phyloP scores from a whole-genome alignment of 352 stramenopile genomes.

The Phytophthora tubulina region DNA sequence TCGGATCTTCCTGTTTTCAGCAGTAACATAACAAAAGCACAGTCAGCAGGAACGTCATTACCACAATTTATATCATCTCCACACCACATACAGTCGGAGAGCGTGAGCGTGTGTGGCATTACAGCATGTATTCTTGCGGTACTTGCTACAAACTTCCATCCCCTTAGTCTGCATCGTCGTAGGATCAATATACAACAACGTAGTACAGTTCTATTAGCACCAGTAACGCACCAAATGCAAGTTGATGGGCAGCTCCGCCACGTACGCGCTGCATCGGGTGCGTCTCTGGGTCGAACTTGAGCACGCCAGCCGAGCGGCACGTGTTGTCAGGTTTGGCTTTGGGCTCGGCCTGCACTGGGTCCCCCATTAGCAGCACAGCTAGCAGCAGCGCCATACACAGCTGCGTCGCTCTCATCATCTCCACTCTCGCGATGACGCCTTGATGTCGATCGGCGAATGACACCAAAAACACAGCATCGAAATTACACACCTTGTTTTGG shows the following conservation, averaged over 20 bases:
- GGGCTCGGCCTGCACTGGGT: slow-evolving; percentile 32
- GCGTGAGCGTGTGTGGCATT: slow-evolving; percentile 72
- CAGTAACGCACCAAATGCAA: neutral
- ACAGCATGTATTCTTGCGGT: slow-evolving; percentile 85
- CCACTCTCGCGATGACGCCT: slow-evolving; percentile 14
- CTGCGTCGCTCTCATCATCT: slow-evolving; percentile 30
- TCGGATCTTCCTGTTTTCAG: slow-evolving; percentile 67
- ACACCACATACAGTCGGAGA: slow-evolving; percentile 65
- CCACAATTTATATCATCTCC: slow-evolving; percentile 1
- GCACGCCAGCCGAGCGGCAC: slow-evolving; percentile 67
- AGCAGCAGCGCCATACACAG: slow-evolving; percentile 36
- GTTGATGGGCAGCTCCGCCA: neutral
- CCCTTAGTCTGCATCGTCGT: slow-evolving; percentile 50
- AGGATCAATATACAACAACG: slow-evolving; percentile 10
- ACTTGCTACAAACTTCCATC: slow-evolving; percentile 85
- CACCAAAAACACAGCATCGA: neutral
- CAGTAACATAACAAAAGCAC: slow-evolving; percentile 10
- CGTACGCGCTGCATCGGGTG: slow-evolving; percentile 74
- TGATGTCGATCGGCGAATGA: slow-evolving; percentile 22
- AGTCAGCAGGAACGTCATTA: neutral
- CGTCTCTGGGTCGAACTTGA: slow-evolving; percentile 77
- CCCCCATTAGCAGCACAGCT: slow-evolving; percentile 19
- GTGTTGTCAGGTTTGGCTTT: slow-evolving; percentile 44
- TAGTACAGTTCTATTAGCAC: slow-evolving; percentile 7
- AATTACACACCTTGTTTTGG: slow-evolving; percentile 4